phyloP scores from a whole-genome alignment of 208 protist species.

The Acanthamoeba comandoni region DNA sequence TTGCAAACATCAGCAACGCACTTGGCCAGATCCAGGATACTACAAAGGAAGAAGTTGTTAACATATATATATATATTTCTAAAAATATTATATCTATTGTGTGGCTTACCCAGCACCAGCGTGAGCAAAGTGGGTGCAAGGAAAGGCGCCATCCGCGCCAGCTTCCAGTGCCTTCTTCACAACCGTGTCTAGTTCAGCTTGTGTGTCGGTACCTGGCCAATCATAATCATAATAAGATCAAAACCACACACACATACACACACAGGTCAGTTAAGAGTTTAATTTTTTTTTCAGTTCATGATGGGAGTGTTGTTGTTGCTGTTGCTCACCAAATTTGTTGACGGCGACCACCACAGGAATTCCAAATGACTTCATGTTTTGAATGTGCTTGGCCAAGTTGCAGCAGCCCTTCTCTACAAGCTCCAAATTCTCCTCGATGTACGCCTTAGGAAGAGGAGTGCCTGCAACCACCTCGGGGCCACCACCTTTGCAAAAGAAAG shows the following conservation, averaged over 20 bases:
- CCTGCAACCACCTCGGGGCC: constrained; percentile 82
- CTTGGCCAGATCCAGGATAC: constrained; percentile 92
- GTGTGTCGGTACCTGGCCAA: constrained; percentile 90
- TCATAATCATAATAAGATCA: not conserved
- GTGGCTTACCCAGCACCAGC: constrained; percentile 83
- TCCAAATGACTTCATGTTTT: constrained; percentile 95
- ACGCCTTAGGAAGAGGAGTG: constrained; percentile 87
- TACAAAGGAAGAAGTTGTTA: constrained; percentile 18
- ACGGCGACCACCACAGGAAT: constrained; percentile 96
- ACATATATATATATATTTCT: too few species aligned
- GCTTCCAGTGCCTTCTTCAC: constrained; percentile 87
- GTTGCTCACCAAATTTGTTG: constrained; percentile 91
- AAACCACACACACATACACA: not conserved
- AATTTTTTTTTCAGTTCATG: not conserved
- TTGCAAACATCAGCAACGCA: constrained; percentile 90
- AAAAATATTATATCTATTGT: too few species aligned
- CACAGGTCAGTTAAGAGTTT: not conserved
- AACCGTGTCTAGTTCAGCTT: constrained; percentile 92
- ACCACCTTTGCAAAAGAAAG: constrained; percentile 37
- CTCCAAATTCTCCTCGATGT: constrained; percentile 91
- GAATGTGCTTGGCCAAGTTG: constrained; percentile 95
- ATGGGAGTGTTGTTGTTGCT: too few species aligned
- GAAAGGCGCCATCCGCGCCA: constrained; percentile 93
- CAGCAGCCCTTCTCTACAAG: constrained; percentile 90
- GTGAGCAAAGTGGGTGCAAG: constrained; percentile 93